Conservation (phyloP, 345 rosid genomes). For the Dimocarpus longan region DNA sequence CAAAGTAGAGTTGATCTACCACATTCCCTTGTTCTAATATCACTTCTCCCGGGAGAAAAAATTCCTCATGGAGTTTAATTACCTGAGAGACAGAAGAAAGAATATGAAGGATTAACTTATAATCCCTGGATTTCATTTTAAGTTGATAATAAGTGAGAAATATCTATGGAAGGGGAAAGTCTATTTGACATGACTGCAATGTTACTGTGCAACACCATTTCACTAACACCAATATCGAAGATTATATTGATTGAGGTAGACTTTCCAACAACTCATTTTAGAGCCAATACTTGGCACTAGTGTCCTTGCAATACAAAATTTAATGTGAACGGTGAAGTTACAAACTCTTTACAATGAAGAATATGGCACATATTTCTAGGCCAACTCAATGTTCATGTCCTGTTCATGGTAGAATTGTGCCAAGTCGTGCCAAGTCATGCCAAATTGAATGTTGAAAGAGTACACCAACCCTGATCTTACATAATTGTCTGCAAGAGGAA, state of each 20-base stretch:
- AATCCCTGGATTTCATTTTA: neutral
- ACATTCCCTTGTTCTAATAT: constrained; percentile 88
- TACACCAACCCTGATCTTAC: neutral
- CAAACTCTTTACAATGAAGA: neutral
- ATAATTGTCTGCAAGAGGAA: constrained; percentile 1
- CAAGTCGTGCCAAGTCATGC: neutral
- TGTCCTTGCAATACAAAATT: neutral
- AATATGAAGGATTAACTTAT: neutral
- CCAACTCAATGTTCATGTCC: neutral
- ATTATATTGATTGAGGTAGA: neutral
- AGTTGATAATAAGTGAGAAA: neutral
- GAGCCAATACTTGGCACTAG: neutral
- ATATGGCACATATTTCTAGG: constrained; percentile 7
- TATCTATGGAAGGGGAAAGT: neutral
- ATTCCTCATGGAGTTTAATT: constrained; percentile 88
- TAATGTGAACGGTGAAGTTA: neutral
- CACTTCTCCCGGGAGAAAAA: constrained; percentile 95
- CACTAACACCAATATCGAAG: neutral
- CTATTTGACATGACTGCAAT: neutral
- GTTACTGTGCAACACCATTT: neutral
- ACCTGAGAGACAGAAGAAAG: constrained; percentile 45
- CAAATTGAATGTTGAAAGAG: neutral
- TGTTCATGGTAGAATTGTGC: neutral
- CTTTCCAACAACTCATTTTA: neutral
- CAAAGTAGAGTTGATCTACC: constrained; percentile 90